phyloP scores from a whole-genome alignment of 257 asterid genomes.

The Solanum pinnatisectum region DNA sequence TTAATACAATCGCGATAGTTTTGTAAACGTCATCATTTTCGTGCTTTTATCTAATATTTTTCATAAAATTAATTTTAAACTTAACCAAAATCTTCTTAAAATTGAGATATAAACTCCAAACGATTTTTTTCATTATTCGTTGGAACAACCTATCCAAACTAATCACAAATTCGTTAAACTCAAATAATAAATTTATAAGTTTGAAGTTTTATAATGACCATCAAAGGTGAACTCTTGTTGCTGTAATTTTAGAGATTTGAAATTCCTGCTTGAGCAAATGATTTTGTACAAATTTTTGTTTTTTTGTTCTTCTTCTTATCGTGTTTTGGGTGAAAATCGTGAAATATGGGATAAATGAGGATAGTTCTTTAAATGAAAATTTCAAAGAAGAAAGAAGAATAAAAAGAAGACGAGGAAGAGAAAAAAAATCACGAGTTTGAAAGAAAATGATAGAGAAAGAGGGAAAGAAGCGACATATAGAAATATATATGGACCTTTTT shows the following conservation, averaged over 20 bases:
- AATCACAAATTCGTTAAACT: background rate
- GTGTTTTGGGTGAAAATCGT: background rate
- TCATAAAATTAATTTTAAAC: background rate
- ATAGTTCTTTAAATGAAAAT: background rate
- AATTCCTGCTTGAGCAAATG: background rate
- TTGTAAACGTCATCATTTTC: background rate
- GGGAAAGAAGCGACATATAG: background rate
- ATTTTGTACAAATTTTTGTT: background rate
- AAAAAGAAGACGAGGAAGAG: background rate
- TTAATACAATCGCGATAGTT: too few relatives aligned
- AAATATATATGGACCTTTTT: background rate
- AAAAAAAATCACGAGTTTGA: background rate
- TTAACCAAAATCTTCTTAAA: too few relatives aligned
- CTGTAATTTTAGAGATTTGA: too few relatives aligned
- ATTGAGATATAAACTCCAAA: background rate
- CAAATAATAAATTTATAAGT: background rate
- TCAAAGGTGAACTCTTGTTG: background rate
- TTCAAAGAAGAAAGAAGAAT: background rate
- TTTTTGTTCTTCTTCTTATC: background rate
- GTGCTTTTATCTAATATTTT: background rate
- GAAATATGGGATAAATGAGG: background rate
- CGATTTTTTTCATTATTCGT: background rate
- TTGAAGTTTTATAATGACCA: background rate
- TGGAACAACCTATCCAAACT: background rate
- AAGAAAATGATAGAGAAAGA: background rate